These are phyloP conservation scores for Populus trichocarpa DNA, from an alignment of 441 rosid genomes.

Conservation along the genomic window DNA sequence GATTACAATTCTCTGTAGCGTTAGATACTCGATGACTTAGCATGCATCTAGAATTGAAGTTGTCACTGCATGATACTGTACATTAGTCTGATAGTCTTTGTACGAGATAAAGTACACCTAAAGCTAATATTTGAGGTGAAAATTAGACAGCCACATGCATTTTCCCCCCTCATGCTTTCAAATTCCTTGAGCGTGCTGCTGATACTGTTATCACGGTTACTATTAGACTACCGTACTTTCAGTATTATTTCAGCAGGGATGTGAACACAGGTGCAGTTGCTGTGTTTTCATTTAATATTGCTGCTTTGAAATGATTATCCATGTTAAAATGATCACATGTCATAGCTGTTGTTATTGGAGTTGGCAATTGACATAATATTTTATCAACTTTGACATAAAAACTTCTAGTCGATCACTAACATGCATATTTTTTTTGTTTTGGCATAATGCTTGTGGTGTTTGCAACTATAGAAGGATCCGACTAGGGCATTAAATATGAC, in stretches of 20 bases:
- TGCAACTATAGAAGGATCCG: constrained; percentile 60
- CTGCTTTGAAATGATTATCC: not conserved
- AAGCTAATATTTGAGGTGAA: not conserved
- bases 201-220: too few relatives aligned
- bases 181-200: too few relatives aligned
- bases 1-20: too few relatives aligned
- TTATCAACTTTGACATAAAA: not conserved
- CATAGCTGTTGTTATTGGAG: not conserved
- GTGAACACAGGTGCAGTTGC: not conserved
- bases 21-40: too few relatives aligned
- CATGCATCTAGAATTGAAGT: not conserved
- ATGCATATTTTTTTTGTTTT: not conserved
- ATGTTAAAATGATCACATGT: not conserved
- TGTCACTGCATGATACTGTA: not conserved
- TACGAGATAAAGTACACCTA: not conserved
- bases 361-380: not conserved
- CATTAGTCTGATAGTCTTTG: not conserved
- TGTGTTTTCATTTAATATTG: not conserved
- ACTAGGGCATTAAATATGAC: constrained; percentile 71
- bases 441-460: too few relatives aligned
- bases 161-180: not conserved
- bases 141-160: not conserved
- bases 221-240: not conserved
- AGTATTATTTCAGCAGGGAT: not conserved
- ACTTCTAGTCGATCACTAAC: not conserved